Conservation (phyloP, 495 filamentous ascomycete genomes). For the Clavariopsis aquatica region DNA sequence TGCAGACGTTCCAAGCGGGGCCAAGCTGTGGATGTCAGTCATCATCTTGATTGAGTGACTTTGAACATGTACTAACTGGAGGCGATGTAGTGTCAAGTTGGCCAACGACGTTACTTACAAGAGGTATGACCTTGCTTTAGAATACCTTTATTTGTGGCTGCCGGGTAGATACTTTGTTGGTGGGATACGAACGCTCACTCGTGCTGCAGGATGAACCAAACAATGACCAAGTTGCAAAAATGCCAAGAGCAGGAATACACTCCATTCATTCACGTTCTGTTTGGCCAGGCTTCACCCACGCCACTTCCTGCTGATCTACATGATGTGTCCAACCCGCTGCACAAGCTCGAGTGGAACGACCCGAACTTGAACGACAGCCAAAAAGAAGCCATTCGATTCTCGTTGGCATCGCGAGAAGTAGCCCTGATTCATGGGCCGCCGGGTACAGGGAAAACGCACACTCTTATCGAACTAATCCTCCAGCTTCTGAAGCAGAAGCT, state of each 20-base stretch:
- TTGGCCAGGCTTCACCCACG: constrained; percentile 67
- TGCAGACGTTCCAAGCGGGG: constrained; percentile 61
- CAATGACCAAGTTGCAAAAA: constrained; percentile 77
- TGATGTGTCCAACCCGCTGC: constrained; percentile 47
- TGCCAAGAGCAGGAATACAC: constrained; percentile 70
- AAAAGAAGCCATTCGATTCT: constrained; percentile 87
- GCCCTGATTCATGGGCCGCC: constrained; percentile 95
- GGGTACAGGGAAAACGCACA: constrained; percentile 97
- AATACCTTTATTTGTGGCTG: background rate
- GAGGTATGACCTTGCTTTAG: constrained; percentile 52
- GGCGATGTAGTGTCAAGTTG: constrained; percentile 70
- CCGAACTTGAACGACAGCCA: constrained; percentile 83
- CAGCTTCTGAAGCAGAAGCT: constrained; percentile 73
- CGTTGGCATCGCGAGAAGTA: constrained; percentile 77
- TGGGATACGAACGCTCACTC: background rate
- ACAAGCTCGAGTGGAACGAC: constrained; percentile 70
- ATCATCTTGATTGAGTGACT: background rate
- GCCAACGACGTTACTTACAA: constrained; percentile 93
- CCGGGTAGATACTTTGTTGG: background rate
- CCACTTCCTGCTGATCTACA: constrained; percentile 50
- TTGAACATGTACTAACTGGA: constrained; percentile 21
- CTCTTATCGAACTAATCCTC: constrained; percentile 88
- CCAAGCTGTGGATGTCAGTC: constrained; percentile 64
- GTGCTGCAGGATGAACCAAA: constrained; percentile 75
- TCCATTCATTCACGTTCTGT: constrained; percentile 76